Conservation (phyloP, 345 rosid genomes). For the Corchorus olitorius region DNA sequence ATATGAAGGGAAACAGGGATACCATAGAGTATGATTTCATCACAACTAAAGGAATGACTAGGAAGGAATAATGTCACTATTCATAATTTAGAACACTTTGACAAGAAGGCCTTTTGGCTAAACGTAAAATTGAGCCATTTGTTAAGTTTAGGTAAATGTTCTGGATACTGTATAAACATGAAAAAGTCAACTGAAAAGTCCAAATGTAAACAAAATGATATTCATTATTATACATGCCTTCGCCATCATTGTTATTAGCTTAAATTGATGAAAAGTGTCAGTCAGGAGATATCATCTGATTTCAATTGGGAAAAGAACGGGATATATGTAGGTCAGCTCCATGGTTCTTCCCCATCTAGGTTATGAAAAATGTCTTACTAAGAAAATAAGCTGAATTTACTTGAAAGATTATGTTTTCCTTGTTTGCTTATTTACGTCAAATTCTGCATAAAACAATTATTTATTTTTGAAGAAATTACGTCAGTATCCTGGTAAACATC, state of each 20-base stretch:
- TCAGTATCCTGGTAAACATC: not conserved
- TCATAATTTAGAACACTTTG: not conserved
- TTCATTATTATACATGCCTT: constrained; percentile 10
- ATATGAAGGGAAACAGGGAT: not conserved
- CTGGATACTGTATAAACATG: not conserved
- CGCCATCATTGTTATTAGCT: not conserved
- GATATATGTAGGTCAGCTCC: not conserved
- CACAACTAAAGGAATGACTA: constrained; percentile 12
- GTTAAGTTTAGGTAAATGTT: too few species aligned
- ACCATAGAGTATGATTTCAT: not conserved
- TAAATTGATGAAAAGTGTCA: not conserved
- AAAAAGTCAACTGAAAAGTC: not conserved
- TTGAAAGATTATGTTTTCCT: not conserved
- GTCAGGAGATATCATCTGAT: constrained; percentile 1
- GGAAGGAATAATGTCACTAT: not conserved
- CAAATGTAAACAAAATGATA: not conserved
- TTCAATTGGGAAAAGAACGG: not conserved
- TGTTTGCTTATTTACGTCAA: not conserved
- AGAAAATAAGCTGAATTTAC: not conserved
- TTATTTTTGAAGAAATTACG: not conserved
- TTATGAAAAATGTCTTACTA: not conserved
- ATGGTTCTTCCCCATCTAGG: not conserved
- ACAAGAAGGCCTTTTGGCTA: too few species aligned
- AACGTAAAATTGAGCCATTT: too few species aligned
- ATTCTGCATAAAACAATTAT: not conserved